Percentiles rank a stretch among this genome's conserved stretches.
Evolutionary conservation across 148 eudicot species (phyloP).

Genomic region (Rhododendron williamsianum): DNA sequence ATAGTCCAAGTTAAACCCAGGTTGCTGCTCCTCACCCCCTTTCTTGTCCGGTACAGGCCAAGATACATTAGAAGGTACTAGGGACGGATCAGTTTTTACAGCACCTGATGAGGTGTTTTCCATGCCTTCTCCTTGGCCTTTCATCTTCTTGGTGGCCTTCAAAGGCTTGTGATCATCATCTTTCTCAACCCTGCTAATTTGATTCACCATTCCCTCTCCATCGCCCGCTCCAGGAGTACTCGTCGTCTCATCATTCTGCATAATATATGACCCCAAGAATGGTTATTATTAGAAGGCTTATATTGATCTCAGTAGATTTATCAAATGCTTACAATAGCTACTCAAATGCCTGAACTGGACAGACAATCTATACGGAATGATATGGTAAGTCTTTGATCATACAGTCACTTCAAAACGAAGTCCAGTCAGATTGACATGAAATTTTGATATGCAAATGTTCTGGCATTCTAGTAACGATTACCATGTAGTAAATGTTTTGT

Average conservation of each 20-base stretch:
- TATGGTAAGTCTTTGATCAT: background rate
- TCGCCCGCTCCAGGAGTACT: background rate
- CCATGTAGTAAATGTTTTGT: no score
- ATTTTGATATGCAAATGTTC: background rate
- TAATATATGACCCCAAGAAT: background rate
- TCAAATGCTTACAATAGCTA: background rate
- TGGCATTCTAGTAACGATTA: no score
- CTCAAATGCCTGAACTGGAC: background rate
- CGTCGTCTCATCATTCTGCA: conserved; percentile 21
- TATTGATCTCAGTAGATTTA: background rate
- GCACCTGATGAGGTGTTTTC: background rate
- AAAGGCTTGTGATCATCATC: background rate
- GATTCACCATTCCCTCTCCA: conserved; percentile 10
- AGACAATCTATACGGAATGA: background rate
- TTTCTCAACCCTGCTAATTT: conserved; percentile 5
- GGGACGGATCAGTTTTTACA: background rate
- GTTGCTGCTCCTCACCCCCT: conserved; percentile 20
- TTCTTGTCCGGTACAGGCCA: conserved; percentile 36
- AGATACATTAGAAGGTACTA: conserved; percentile 4
- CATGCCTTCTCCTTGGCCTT: background rate
- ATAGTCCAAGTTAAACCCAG: conserved; percentile 45
- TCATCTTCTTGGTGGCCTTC: background rate
- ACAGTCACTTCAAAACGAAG: background rate
- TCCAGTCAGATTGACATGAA: background rate
- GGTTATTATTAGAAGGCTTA: background rate